Base-by-base conservation (phyloP, 495 filamentous ascomycete species). In the Schizothecium vesticola region DNA sequence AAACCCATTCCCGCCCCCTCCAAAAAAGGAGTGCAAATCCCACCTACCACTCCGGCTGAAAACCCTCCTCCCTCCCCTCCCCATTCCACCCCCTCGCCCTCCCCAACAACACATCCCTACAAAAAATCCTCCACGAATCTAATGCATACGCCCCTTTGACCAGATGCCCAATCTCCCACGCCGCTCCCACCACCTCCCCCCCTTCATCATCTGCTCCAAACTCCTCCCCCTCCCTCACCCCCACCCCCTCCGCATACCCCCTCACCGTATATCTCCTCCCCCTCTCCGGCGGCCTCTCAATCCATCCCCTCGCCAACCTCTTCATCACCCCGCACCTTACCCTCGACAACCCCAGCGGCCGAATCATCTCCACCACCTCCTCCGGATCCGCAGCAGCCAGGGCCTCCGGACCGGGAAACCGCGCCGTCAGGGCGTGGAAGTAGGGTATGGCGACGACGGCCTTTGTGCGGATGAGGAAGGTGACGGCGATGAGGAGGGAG, bases 111-210 rank as follows among this genome's bases (percentile, higher is more conserved):
- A 83, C 83, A 76, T 98, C 94, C 1, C 94, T 85, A 73, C 92
- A 96, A 76, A 97, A 97, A 65, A 97, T 97, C 4, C 95, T 85
- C 92, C 93, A 98, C 68, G 89, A 92, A 76, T 98, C 94, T 51
- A 96, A 78, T 0, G 93, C 91, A 77, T 98, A 98, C 1, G 88
- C 85, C 2, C 95, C 94, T n/a, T 91, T 89, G 0, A 93, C 92
- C 43, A 97, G 74, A 75, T 96, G 91, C 0, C 89, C 94, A 67
- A 97, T 88, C 71, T 98, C 94, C 90, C 92, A 96, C 6, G 86
- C 61, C 21, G 65, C 57, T 7, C 59, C 71, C 59, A 74, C 71
- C 58, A 24, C 58, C 29, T 56, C 67, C 19, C 36, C 62, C 8
- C 65, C 70, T 11, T 71, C 55, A 62, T 80, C 67, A 71, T 77